Base-by-base conservation (phyloP, 1,284 basidiomycete genomes). In the Rhodotorula sp. region DNA sequence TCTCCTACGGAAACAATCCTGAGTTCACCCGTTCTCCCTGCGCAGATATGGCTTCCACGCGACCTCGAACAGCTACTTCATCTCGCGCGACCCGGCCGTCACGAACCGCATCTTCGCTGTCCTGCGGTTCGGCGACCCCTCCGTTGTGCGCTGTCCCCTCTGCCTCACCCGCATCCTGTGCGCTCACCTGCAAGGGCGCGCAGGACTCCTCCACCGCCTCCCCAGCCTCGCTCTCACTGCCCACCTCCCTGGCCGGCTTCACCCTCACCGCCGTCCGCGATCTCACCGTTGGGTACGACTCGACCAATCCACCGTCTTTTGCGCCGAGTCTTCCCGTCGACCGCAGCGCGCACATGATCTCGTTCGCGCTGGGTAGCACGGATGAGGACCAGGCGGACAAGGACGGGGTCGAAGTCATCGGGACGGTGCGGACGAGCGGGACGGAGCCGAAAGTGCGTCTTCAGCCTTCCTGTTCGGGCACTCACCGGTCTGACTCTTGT, bases 371-470 rank as follows among this genome's bases (percentile, higher is more conserved):
- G 37, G 71, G 71, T 22, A 54, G 53, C 53, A 32, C 27, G n/a
- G 51, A 53, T 13, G 50, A 54, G 29, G 53, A 29, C 29, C 2
- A 2, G 83, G 86, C 27, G 19, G 32, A 29, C 9, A 67, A 32
- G 73, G 80, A 36, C 77, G 80, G 36, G 81, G 84, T 41, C 85
- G 83, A 71, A 85, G 91, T 70, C 85, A 63, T 84, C 88, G 90
- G 90, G 78, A 80, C 76, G 1, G 70, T 80, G 32, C 72, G 91
- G 71, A 92, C 90, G 44, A 91, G 90, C 77, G 92, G 92, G 21
- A 94, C 92, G 15, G 92, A 94, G 78, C 91, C 91, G 0, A 94
- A 93, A 87, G 90, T 89, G 78, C 57, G 78, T 53, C 34, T 1
- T 25, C 1, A 12, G 4, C 1, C 25, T 39, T 17, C 32, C 34